Evolutionary conservation across 208 protist species (phyloP), one percentile per base, ranked within the genome.

Genomic region (Trypanosoma melophagium): DNA sequence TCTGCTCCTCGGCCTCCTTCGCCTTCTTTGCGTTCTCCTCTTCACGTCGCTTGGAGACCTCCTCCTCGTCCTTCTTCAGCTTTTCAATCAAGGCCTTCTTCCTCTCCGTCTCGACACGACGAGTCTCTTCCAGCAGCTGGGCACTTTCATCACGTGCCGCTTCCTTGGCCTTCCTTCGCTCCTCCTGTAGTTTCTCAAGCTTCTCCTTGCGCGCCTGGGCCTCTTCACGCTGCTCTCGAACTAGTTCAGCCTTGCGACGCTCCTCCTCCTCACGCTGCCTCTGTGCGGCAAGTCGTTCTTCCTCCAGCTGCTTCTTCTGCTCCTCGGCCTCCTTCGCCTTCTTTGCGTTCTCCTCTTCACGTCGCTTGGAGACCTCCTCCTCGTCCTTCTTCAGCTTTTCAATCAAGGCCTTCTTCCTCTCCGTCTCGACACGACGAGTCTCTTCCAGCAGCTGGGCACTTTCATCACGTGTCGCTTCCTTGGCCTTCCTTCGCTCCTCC

Each of bases 211-310:
- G 59, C 21, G 58, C 47, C 49, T 75, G 57, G 65, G 63, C 21
- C 52, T 65, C 72, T 66, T 77, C 63, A n/a, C 83, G 83, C 19
- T 62, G 60, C 64, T 66, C 59, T 49, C 74, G 42, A 70, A 44
- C 40, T 9, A 58, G 16, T 21, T 71, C 68, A 44, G 52, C 53
- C 60, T 12, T 51, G 51, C 60, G 68, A n/a, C 41, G 25, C 52
- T 56, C 52, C 65, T 87, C 79, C 72, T 84, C 74, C 70, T 87
- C 74, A 22, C 86, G 79, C 56, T 74, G 58, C 73, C 80, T 69
- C 54, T 83, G 55, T 40, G 84, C 81, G 21, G 56, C 53, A 35
- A 66, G 65, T 13, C 55, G 81, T 70, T 89, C 84, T 63, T 76
- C 80, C 64, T 85, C 82, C 16, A 84, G 42, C 57, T 78, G 66